Evolutionary conservation across 768 basidiomycete genomes (phyloP).

Genomic region (Hirschioporus abietinus): DNA sequence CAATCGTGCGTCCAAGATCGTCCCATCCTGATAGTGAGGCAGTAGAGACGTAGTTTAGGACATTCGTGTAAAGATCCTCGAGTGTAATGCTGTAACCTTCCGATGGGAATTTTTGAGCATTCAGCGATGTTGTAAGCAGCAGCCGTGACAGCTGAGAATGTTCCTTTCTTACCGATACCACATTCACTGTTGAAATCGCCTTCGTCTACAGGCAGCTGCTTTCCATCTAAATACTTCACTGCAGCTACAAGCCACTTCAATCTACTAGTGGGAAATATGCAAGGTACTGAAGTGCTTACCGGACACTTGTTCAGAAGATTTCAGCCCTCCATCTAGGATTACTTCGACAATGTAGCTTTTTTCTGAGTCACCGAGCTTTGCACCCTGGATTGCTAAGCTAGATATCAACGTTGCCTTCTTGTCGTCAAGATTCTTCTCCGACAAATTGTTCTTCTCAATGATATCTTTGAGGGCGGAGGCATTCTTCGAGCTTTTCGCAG

Average conservation of each 20-base stretch:
- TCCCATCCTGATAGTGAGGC: slow-evolving; percentile 66
- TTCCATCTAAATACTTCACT: slow-evolving; percentile 63
- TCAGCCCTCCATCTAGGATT: slow-evolving; percentile 69
- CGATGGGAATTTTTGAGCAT: slow-evolving; percentile 4
- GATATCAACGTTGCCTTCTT: slow-evolving; percentile 70
- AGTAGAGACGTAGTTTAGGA: slow-evolving; percentile 52
- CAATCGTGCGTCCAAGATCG: slow-evolving; percentile 62
- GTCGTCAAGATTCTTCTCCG: slow-evolving; percentile 53
- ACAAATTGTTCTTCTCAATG: slow-evolving; percentile 50
- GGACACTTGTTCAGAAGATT: slow-evolving; percentile 78
- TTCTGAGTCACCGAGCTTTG: slow-evolving; percentile 57
- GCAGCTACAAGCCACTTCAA: slow-evolving; percentile 48
- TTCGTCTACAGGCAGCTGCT: slow-evolving; percentile 57
- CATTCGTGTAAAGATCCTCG: slow-evolving; percentile 51
- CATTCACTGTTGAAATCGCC: slow-evolving; percentile 70
- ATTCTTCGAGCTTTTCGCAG: slow-evolving; percentile 74
- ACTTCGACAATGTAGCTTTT: slow-evolving; percentile 58
- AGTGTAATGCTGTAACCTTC: slow-evolving; percentile 76
- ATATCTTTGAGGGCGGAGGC: slow-evolving; percentile 65
- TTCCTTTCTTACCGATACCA: slow-evolving; percentile 73
- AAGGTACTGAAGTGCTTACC: slow-evolving; percentile 44
- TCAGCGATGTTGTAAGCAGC: neutral
- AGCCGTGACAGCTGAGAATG: neutral
- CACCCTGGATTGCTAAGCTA: slow-evolving; percentile 55
- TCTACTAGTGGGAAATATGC: neutral